Evolutionary conservation across 768 basidiomycete species (phyloP).

Genomic region (Psilocybe sp.): DNA sequence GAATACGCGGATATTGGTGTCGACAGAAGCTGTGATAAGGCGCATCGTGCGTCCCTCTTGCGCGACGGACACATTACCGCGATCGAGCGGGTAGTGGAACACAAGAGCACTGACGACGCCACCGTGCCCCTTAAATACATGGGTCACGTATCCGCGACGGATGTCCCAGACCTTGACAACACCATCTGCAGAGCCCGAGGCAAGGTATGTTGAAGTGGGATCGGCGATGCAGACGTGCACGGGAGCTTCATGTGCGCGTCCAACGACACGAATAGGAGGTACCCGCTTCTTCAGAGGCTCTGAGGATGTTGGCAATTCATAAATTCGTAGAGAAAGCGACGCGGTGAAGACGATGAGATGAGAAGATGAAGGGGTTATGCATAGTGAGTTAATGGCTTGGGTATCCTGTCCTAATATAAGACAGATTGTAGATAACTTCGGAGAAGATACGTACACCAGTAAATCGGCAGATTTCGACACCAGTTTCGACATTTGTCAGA

Average conservation of each 20-base stretch:
- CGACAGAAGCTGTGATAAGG: conserved; percentile 88
- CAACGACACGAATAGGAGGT: conserved; percentile 69
- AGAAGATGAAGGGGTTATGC: conserved; percentile 71
- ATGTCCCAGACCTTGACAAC: conserved; percentile 98
- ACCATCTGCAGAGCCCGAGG: conserved; percentile 95
- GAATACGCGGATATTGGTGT: conserved; percentile 90
- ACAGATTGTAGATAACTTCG: conserved; percentile 1
- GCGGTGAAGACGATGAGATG: conserved; percentile 80
- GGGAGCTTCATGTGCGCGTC: conserved; percentile 90
- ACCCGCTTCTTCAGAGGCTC: conserved; percentile 46
- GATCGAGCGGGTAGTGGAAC: conserved; percentile 76
- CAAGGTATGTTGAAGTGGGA: conserved; percentile 86
- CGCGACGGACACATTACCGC: conserved; percentile 36
- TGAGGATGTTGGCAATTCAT: conserved; percentile 61
- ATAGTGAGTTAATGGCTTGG: conserved; percentile 79
- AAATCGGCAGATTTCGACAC: conserved; percentile 77
- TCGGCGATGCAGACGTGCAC: conserved; percentile 86
- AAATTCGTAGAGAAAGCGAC: conserved; percentile 79
- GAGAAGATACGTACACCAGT: conserved; percentile 59
- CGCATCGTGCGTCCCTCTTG: conserved; percentile 57
- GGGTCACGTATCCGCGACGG: conserved; percentile 82
- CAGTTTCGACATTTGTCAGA: conserved; percentile 75
- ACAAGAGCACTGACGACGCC: conserved; percentile 92
- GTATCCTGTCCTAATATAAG: conserved; percentile 58
- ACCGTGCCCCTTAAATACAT: conserved; percentile 94